Evolutionary conservation across 305 asterid genomes (phyloP), one percentile per base, ranked within the genome.

Genomic region (Fraxinus sp.): DNA sequence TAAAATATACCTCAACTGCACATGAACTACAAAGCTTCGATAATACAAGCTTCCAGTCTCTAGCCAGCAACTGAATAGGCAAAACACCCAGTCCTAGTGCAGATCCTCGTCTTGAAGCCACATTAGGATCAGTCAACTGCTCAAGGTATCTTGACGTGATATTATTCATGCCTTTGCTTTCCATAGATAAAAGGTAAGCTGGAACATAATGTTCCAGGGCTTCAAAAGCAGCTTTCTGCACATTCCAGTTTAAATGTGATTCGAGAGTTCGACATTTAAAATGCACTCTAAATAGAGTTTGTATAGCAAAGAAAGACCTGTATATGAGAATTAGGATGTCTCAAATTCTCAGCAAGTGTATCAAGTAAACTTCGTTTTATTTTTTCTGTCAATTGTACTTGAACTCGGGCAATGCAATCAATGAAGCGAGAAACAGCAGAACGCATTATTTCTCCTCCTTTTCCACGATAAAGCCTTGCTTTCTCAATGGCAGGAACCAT

Each of bases 371-470:
- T 91, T 79, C 89, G 87, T 83, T 88, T 94, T 76, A 87, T 81
- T 89, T 92, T 94, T 73, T 89, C 97, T 71, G 94, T 86, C 87
- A 93, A 83, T 77, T 88, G 84, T 71, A 94, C 77, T 83, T 83
- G 87, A 79, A 94, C 95, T 82, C 49, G 80, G 79, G 98, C 93
- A 83, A 91, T 91, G 85, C 98, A 94, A 85, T 94, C 96, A 80
- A 93, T 93, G 89, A 91, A 94, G 84, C 96, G 98, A 78, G 98
- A 96, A 86, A 94, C 99, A 76, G 98, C 93, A 86, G 92, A 88
- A 74, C 99, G 98, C 99, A 94, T 94, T 83, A 94, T 94, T 89
- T 96, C 99, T 83, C 98, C 99, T 78, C 99, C 99, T 88, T 96
- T 96, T 81, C 99, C 98, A 74, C 99, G 98, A 90, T 94, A 94